Base-by-base conservation (phyloP, 345 rosid species). In the Gossypium raimondii region DNA sequence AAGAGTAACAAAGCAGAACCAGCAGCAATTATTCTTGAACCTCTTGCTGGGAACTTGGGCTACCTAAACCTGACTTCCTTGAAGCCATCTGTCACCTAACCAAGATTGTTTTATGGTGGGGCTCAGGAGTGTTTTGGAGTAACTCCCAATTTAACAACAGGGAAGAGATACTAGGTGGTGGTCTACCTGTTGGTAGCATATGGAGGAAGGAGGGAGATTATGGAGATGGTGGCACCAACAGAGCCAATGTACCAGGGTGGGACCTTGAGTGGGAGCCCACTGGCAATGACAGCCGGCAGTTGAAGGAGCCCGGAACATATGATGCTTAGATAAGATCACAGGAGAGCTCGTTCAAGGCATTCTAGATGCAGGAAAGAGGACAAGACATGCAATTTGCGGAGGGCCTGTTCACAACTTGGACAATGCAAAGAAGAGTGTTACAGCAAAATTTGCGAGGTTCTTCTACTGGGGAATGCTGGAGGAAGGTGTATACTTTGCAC, bases 171-270 rank as follows among this genome's bases (percentile, higher is more conserved):
- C 93, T 93, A 3, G 97, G 93, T 11, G 97, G 99, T 4, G 98
- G 98, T 76, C 87, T 91, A 52, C 97, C 97, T 0, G 97, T 95
- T 18, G 98, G 98, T 77, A 95, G 99, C 98, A 5, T 95, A 90
- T 51, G 98, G 98, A 80, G 99, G 98, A 58, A 88, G 94, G 78
- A 85, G 86, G 73, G 99, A 95, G 27, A 90, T 95, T 17, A 91
- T 93, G 97, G 92, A 93, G 83, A 89, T 91, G 98, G 98, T 93
- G 78, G 98, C 99, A 48, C 97, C 99, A 0, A 97, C 97, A 24
- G 98, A 97, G 79, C 97, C 98, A 7, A 90, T 95, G 97, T 95
- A 95, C 84, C 97, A 93, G 80, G 99, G 94, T 1, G 97, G 99
- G 64, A 91, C 99, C 59, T 87, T 91, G 82, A 93, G 99, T 64